Evolutionary conservation across 305 asterid species (phyloP), one percentile per base, ranked within the genome.

Genomic region (Fraxinus paxiana): DNA sequence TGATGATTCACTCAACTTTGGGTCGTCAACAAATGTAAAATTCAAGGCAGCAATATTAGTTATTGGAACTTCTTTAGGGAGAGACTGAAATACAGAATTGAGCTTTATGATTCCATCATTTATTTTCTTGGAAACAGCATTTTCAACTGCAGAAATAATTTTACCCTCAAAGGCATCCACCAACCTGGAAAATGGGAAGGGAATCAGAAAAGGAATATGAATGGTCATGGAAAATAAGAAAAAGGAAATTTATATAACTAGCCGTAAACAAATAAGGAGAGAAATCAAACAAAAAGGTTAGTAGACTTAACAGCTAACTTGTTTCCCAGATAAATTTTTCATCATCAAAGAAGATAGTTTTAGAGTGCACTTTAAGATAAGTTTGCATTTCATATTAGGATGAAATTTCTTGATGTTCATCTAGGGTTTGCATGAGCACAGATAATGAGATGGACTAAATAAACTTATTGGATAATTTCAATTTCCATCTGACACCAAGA

Each of bases 61-160:
- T 77, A 94, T 81, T 3, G 96, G 76, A 73, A 92, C 90, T 90
- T 91, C 95, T 88, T 89, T 92, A 5, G 99, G 98, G 86, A 92
- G 82, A 79, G 97, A 91, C 83, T 88, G 92, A 87, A 95, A 85
- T 33, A 77, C 37, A 43, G 88, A 83, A 86, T 94, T 94, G 13
- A 94, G 92, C 79, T 91, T 86, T 77, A 81, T 73, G 63, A 88
- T 73, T 76, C 87, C 91, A 70, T 89, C 90, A 84, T 81, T 79
- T 81, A 94, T 67, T 83, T 92, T 92, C 85, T 84, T 84, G 10
- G 95, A 82, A 84, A 95, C 72, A 48, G 97, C 90, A 77, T 88
- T 86, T 90, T 94, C 97, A 84, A 95, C 90, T 5, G 96, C 88
- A 76, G 97, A 87, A 77, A 85, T 61, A 79, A 95, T 88, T 73